Evolutionary conservation across 805 yeast genomes (phyloP), one percentile per base, ranked within the genome.

Genomic region (Candida nanaspora): DNA sequence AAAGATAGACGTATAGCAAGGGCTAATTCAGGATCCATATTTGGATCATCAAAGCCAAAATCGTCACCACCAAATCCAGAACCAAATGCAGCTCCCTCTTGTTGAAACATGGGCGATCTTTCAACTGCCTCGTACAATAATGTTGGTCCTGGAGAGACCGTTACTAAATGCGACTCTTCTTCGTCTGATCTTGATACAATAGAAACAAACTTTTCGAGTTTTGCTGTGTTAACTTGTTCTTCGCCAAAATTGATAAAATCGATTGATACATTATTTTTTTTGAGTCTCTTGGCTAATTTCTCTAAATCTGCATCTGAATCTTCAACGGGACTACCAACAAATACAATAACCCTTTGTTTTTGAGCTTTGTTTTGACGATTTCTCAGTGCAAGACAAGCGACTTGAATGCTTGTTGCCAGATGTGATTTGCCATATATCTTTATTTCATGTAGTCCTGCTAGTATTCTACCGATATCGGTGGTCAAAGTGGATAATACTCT

Each of bases 21-120:
- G 0, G 98, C 98, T 57, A 93, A 76, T 63, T 93, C 98, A 26
- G 98, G 98, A 55, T 93, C 98, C 79, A 87, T 83, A 49, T 80
- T 80, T 26, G 96, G 91, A 62, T 91, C 98, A 31, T 76, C 77
- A 55, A 82, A 72, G 42, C 80, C 86, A 63, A 78, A 78, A 38
- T 68, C 74, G 44, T 69, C 72, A 22, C 62, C 74, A 21, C 38
- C 51, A 14, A 48, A 57, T 21, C 63, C 69, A n/a, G 39, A 23
- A 38, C 66, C 73, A 11, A 69, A 76, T 18, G 65, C 74, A 33
- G 59, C 65, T 11, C 83, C 85, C 41, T 78, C 87, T 41, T 80
- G 80, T 35, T 72, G 68, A 47, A 87, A 72, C 39, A 91, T 80
- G 6, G 88, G 77, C 1, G 95, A 83, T 21, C 83, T 68, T 6